Conservation (phyloP, 1,284 basidiomycete species). For the Acaromyces ingoldii region DNA sequence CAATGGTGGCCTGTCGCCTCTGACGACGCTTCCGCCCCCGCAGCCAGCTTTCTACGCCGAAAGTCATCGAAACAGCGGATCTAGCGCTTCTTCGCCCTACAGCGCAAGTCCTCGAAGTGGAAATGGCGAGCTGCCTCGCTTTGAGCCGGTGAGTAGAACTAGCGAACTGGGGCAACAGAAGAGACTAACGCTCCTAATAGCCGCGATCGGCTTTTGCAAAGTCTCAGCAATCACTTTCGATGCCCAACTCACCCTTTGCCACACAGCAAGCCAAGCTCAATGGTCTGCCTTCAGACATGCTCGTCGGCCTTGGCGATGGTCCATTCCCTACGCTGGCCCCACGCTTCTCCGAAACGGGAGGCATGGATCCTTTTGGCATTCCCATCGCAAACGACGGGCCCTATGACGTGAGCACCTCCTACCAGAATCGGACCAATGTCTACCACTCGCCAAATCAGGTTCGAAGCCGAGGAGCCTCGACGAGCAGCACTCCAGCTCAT, state of each 20-base stretch:
- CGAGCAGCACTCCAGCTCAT: too few relatives aligned
- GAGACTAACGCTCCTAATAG: not conserved
- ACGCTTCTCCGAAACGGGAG: constrained; percentile 8
- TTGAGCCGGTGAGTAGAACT: not conserved
- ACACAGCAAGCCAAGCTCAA: constrained; percentile 11
- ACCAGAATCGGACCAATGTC: constrained; percentile 25
- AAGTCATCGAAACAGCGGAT: not conserved
- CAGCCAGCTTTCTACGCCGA: constrained; percentile 3
- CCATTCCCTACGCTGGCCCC: constrained; percentile 26
- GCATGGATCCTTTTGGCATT: constrained; percentile 30
- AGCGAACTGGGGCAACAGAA: not conserved
- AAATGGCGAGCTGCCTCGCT: not conserved
- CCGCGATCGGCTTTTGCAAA: not conserved
- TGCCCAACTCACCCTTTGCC: not conserved
- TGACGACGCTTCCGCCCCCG: not conserved
- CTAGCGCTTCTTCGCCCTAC: not conserved
- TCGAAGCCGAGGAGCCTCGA: constrained; percentile 6
- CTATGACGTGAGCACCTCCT: constrained; percentile 26
- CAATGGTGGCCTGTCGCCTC: too few relatives aligned
- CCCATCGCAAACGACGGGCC: constrained; percentile 26
- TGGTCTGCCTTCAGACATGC: constrained; percentile 26
- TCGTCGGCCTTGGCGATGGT: constrained; percentile 31
- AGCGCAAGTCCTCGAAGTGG: not conserved
- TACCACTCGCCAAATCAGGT: constrained; percentile 24
- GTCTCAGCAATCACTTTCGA: not conserved